These are phyloP conservation scores for Saksenaea oblongispora DNA, from an alignment of 371 early-diverging fungal genomes.

Conservation along the genomic window DNA sequence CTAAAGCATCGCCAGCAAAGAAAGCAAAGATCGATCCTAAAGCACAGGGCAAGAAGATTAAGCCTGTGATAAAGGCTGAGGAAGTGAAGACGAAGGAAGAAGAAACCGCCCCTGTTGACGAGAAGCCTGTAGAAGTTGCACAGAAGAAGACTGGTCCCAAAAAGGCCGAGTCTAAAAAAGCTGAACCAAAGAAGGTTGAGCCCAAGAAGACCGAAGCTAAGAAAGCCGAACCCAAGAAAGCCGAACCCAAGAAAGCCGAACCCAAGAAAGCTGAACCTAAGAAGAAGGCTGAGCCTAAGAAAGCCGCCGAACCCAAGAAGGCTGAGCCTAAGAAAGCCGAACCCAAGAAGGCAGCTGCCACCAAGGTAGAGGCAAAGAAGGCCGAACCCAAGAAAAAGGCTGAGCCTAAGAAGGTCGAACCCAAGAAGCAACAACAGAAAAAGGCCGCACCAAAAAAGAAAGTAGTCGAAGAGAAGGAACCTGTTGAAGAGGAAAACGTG, in stretches of 20 bases:
- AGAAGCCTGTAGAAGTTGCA: background rate
- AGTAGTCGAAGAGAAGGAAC: constrained; percentile 15
- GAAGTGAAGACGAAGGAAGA: background rate
- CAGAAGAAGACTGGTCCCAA: background rate
- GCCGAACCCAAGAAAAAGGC: background rate
- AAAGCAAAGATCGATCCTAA: background rate
- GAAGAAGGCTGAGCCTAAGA: background rate
- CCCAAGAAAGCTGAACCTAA: background rate
- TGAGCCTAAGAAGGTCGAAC: background rate
- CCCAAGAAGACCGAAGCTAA: constrained; percentile 2
- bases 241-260: constrained; percentile 6
- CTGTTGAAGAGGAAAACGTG: constrained; percentile 11
- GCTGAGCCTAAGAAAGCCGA: background rate
- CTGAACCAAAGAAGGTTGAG: background rate
- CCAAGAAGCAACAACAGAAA: background rate
- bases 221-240: constrained; percentile 6
- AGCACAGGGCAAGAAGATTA: background rate
- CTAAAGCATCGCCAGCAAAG: constrained; percentile 2
- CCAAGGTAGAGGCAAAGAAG: background rate
- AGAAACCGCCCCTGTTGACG: too few relatives aligned
- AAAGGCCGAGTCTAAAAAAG: background rate
- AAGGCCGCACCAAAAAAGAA: constrained; percentile 7
- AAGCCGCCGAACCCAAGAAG: background rate
- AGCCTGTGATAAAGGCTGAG: background rate
- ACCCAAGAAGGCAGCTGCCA: background rate